phyloP scores from a whole-genome alignment of 1,284 basidiomycete genomes.

The Irpex sp. region DNA sequence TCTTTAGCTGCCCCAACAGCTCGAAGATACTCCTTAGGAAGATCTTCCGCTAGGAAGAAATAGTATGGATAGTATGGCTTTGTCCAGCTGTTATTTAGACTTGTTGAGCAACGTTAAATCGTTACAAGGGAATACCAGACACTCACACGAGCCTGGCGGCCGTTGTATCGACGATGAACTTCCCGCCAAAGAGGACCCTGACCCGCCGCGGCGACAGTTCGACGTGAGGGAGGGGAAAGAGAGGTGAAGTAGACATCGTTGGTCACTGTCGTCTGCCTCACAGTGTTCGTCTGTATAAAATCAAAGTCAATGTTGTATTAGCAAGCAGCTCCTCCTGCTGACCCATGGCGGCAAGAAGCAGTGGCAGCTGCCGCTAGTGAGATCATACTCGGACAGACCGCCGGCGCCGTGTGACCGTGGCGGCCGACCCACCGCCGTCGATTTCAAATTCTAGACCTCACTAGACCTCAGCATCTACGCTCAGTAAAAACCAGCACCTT shows the following conservation, averaged over 20 bases:
- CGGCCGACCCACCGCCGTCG: not conserved
- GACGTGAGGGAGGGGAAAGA: slow-evolving; percentile 25
- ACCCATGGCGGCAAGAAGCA: not conserved
- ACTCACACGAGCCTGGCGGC: slow-evolving; percentile 58
- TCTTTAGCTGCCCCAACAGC: slow-evolving; percentile 24
- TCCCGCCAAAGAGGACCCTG: slow-evolving; percentile 48
- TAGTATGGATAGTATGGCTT: slow-evolving; percentile 49
- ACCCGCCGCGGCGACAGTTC: slow-evolving; percentile 39
- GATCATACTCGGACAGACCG: too few relatives aligned
- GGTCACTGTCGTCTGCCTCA: too few relatives aligned
- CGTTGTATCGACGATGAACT: slow-evolving; percentile 50
- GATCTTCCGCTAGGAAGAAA: slow-evolving; percentile 45
- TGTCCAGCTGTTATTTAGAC: slow-evolving; percentile 45
- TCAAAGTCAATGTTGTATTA: not conserved
- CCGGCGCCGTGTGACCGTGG: too few relatives aligned
- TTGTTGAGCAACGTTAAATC: not conserved
- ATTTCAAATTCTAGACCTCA: not conserved
- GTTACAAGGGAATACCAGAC: not conserved
- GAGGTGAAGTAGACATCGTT: not conserved
- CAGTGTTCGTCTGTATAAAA: not conserved
- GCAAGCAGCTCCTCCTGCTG: not conserved
- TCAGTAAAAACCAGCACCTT: too few relatives aligned
- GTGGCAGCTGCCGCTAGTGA: not conserved
- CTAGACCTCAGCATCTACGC: too few relatives aligned
- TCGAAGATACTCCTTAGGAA: slow-evolving; percentile 34